These are phyloP conservation scores for Boletus sp. DNA, from an alignment of 1,284 basidiomycete species.

Conservation along the genomic window DNA sequence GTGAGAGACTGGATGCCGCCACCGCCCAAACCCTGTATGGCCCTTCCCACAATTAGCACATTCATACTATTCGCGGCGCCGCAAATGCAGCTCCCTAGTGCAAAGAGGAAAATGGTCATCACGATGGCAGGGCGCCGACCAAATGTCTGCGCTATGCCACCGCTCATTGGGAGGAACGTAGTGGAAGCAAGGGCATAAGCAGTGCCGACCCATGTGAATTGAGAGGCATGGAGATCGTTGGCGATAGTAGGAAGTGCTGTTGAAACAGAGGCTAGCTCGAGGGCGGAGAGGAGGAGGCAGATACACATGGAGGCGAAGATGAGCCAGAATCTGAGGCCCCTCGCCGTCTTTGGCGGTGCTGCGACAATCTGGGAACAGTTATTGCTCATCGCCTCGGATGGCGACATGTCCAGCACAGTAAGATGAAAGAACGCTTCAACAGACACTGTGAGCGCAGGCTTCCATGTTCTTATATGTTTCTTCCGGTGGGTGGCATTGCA, in stretches of 20 bases:
- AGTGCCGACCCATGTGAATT: slow-evolving; percentile 3
- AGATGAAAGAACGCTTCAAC: too few species aligned
- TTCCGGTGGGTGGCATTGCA: too few species aligned
- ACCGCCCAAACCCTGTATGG: slow-evolving; percentile 4
- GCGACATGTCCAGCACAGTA: too few species aligned
- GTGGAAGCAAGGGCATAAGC: slow-evolving; percentile 4
- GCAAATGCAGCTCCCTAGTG: slow-evolving; percentile 2
- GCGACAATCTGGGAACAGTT: not conserved
- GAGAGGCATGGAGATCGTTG: not conserved
- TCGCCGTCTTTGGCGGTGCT: not conserved
- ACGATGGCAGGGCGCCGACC: slow-evolving; percentile 2
- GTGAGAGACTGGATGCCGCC: slow-evolving; percentile 5
- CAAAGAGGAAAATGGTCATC: not conserved
- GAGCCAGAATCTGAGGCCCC: not conserved
- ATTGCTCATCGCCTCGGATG: too few species aligned
- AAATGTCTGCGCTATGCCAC: not conserved
- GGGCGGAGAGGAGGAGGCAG: not conserved
- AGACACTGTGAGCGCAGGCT: too few species aligned
- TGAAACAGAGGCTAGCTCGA: not conserved
- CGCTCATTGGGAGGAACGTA: slow-evolving; percentile 6
- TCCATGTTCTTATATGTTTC: too few species aligned
- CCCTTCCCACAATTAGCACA: slow-evolving; percentile 3
- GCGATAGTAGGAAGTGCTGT: not conserved
- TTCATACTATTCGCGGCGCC: not conserved
- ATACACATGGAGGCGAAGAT: not conserved